Percentiles rank a stretch among this genome's conserved stretches.
Evolutionary conservation across 768 basidiomycete species (phyloP).

Genomic region (Phylloporus sp.): DNA sequence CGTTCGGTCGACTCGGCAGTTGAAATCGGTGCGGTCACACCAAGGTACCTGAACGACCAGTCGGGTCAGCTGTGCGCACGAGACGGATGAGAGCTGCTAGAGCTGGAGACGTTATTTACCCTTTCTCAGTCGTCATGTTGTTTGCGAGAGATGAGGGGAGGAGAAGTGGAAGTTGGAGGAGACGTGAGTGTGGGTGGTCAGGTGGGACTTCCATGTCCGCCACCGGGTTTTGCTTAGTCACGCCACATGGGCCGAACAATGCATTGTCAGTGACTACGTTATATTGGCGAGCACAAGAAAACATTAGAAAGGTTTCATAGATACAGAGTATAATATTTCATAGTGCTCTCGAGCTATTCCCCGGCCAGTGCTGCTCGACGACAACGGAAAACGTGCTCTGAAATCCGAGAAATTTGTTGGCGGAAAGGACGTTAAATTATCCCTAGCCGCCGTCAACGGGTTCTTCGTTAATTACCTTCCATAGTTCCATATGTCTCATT

Average conservation of each 20-base stretch:
- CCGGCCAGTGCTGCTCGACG: no score
- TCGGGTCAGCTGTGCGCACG: slow-evolving; percentile 9
- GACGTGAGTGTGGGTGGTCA: slow-evolving; percentile 12
- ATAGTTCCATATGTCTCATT: no score
- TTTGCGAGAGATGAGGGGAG: slow-evolving; percentile 5
- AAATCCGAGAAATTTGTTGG: no score
- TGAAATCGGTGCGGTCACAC: slow-evolving; percentile 85
- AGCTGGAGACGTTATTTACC: slow-evolving; percentile 26
- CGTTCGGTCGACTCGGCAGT: slow-evolving; percentile 65
- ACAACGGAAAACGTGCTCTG: no score
- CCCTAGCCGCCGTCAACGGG: no score
- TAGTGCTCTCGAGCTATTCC: no score
- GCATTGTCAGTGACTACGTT: no score
- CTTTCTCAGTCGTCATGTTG: slow-evolving; percentile 40
- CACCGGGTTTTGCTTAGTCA: slow-evolving; percentile 23
- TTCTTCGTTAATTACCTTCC: no score
- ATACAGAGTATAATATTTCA: no score
- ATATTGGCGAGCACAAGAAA: no score
- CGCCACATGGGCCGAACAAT: neutral
- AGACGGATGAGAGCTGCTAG: neutral
- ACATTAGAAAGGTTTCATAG: no score
- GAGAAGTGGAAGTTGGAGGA: slow-evolving; percentile 3
- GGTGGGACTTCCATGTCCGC: slow-evolving; percentile 12
- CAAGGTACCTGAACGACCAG: slow-evolving; percentile 51
- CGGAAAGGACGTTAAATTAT: no score